Evolutionary conservation across 2,329 filamentous ascomycete species (phyloP).

Genomic region (Dendrostoma leiphaemia): DNA sequence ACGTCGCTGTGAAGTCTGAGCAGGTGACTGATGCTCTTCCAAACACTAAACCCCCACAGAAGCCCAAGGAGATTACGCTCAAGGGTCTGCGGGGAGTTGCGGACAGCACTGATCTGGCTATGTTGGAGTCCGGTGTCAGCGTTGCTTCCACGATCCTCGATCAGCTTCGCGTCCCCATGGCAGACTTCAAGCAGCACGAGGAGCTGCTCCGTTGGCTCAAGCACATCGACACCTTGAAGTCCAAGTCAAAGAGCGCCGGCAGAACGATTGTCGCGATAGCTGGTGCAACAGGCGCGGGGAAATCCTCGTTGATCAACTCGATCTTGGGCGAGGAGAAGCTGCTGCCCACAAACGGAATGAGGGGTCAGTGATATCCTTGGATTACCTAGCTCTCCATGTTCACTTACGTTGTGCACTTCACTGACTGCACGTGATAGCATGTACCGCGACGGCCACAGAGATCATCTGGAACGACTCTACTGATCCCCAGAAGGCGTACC

Average conservation of each 20-base stretch:
- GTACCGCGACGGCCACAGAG: slow-evolving; percentile 59
- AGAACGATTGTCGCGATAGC: slow-evolving; percentile 55
- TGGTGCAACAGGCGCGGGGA: slow-evolving; percentile 61
- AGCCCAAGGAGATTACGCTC: background rate
- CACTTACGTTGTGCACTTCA: no score
- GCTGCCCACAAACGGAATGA: slow-evolving; percentile 46
- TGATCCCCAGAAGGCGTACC: slow-evolving; percentile 37
- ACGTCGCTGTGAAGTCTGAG: background rate
- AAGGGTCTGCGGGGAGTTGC: background rate
- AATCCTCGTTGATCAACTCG: slow-evolving; percentile 62
- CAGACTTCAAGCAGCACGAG: background rate
- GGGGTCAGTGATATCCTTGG: no score
- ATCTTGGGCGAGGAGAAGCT: slow-evolving; percentile 58
- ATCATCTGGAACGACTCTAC: slow-evolving; percentile 52
- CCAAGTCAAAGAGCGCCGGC: slow-evolving; percentile 30
- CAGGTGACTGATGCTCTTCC: background rate
- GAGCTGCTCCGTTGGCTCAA: slow-evolving; percentile 24
- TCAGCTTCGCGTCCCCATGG: slow-evolving; percentile 10
- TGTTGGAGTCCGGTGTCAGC: background rate
- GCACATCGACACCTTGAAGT: slow-evolving; percentile 37
- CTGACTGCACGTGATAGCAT: slow-evolving; percentile 47
- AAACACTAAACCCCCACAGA: no score
- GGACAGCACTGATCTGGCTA: background rate
- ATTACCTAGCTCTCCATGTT: no score
- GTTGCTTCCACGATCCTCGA: background rate